phyloP scores from a whole-genome alignment of 345 rosid species.

The Lumnitzera littorea region DNA sequence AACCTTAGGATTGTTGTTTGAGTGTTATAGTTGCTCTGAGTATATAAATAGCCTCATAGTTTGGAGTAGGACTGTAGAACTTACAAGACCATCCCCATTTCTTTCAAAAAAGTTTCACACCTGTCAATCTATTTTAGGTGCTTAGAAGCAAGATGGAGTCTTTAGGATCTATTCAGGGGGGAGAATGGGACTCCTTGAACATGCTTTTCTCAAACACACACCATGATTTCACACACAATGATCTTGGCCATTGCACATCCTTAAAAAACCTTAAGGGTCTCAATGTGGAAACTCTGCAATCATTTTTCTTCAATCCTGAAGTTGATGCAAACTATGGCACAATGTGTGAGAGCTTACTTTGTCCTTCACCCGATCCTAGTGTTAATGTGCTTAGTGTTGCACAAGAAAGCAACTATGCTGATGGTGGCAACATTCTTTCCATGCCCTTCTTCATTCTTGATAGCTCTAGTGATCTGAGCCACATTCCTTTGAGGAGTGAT shows the following conservation, averaged over 20 bases:
- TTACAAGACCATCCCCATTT: not conserved
- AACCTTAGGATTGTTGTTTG: constrained; percentile 24
- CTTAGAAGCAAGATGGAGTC: constrained; percentile 24
- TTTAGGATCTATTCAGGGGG: constrained; percentile 32
- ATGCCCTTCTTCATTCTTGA: not conserved
- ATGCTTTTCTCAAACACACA: constrained; percentile 27
- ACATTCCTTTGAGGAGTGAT: not conserved
- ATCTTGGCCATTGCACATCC: constrained; percentile 24
- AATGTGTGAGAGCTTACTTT: constrained; percentile 12
- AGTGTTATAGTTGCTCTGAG: not conserved
- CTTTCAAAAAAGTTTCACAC: not conserved
- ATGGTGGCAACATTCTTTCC: constrained; percentile 13
- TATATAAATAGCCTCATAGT: constrained; percentile 25
- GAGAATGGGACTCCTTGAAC: constrained; percentile 41
- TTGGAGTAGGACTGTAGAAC: constrained; percentile 1
- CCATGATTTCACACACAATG: constrained; percentile 20
- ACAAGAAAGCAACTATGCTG: constrained; percentile 16
- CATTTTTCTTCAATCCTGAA: constrained; percentile 17
- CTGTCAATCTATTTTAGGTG: not conserved
- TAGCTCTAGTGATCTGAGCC: not conserved
- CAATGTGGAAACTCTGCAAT: constrained; percentile 8
- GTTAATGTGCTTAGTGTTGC: constrained; percentile 14
- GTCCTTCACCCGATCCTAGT: constrained; percentile 13
- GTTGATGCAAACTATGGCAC: constrained; percentile 8
- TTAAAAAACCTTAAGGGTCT: constrained; percentile 11